phyloP scores from a whole-genome alignment of 2,329 filamentous ascomycete species.

The Seiridium unicorne region DNA sequence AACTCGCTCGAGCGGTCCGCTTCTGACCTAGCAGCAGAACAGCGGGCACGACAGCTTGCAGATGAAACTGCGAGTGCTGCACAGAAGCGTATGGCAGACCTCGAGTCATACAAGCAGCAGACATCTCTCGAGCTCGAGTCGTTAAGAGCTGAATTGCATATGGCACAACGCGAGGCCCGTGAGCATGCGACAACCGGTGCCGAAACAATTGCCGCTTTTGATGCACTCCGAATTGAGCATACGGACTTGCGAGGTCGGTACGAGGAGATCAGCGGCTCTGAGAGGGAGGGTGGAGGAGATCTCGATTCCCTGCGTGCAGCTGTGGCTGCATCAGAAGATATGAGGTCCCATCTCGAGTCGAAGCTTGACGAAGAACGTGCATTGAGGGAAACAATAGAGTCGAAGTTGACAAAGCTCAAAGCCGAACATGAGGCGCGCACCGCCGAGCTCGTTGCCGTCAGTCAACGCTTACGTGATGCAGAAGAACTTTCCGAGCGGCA shows the following conservation, averaged over 20 bases:
- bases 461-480: constrained; percentile 74
- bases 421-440: constrained; percentile 80
- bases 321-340: constrained; percentile 75
- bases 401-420: constrained; percentile 73
- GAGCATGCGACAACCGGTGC: constrained; percentile 77
- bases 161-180: constrained; percentile 72
- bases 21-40: constrained; percentile 77
- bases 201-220: constrained; percentile 72
- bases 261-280: constrained; percentile 63
- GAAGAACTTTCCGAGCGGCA: constrained; percentile 88
- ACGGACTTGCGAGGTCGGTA: constrained; percentile 70
- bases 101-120: constrained; percentile 81
- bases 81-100: constrained; percentile 77
- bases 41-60: constrained; percentile 74
- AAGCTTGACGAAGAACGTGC: constrained; percentile 80
- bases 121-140: constrained; percentile 83
- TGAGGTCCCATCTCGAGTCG: constrained; percentile 72
- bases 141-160: constrained; percentile 80
- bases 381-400: constrained; percentile 72
- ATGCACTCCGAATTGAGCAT: constrained; percentile 83
- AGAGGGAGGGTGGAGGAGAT: constrained; percentile 68
- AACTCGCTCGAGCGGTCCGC: constrained; percentile 68
- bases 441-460: constrained; percentile 72
- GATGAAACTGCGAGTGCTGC: constrained; percentile 85
- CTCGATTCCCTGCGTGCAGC: constrained; percentile 76